A percentile compares a stretch with the other conserved stretches of the same genome.
These are phyloP conservation scores for Acer saccharum DNA, from an alignment of 345 rosid genomes.

Conservation along the genomic window DNA sequence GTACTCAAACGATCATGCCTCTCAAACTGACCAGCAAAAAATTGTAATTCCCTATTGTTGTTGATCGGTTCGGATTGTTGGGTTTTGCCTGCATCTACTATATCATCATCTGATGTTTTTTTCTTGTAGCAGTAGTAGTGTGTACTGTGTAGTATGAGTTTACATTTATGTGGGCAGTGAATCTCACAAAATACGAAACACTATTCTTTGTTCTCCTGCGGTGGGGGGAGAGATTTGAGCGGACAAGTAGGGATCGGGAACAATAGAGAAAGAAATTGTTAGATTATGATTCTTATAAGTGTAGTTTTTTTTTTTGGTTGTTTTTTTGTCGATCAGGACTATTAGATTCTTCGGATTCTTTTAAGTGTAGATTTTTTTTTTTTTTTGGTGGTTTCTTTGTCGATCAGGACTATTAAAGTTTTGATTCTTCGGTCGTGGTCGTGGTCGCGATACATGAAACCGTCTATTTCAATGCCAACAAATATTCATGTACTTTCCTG, in stretches of 20 bases:
- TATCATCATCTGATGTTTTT: not conserved
- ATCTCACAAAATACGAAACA: slow-evolving; percentile 6
- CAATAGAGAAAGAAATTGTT: slow-evolving; percentile 3
- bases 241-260: not conserved
- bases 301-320: not conserved
- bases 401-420: no score
- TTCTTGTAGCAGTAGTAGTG: slow-evolving; percentile 6
- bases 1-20: slow-evolving; percentile 18
- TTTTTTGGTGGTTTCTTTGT: not conserved
- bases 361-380: not conserved
- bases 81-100: slow-evolving; percentile 20
- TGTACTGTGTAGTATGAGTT: slow-evolving; percentile 17
- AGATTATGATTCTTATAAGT: slow-evolving; percentile 16
- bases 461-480: no score
- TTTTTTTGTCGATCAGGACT: not conserved
- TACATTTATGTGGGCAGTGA: slow-evolving; percentile 7
- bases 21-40: not conserved
- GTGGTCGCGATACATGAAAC: no score
- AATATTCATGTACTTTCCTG: no score
- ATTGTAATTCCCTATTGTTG: slow-evolving; percentile 1
- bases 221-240: not conserved
- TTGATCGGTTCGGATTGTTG: slow-evolving; percentile 7
- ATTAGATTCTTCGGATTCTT: not conserved
- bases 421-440: no score
- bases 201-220: not conserved